A percentile compares a stretch with the other conserved stretches of the same genome.
These are phyloP conservation scores for Dictyostelium citrinum DNA, from an alignment of 78 protist species.

Conservation along the genomic window DNA sequence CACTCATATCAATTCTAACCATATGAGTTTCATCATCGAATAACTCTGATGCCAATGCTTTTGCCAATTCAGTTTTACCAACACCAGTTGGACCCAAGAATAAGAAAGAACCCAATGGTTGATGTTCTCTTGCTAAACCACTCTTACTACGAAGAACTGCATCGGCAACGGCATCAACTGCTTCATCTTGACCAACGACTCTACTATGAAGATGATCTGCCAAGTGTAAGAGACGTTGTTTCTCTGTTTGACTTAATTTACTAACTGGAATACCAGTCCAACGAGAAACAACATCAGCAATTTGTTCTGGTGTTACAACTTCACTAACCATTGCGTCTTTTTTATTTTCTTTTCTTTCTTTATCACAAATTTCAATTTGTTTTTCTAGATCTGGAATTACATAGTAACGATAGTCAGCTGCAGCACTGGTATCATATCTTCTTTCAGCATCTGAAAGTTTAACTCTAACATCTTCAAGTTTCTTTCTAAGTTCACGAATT, in stretches of 20 bases:
- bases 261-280: conserved; percentile 99
- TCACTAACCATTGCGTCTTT: conserved; percentile 75
- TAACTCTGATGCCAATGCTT: conserved; percentile 95
- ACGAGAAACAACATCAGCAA: conserved; percentile 90
- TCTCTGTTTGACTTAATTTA: conserved; percentile 85
- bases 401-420: conserved; percentile 92
- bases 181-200: conserved; percentile 98
- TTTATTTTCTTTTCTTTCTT: conserved; percentile 37
- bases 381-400: conserved; percentile 93
- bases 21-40: conserved; percentile 95
- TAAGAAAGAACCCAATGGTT: conserved; percentile 96
- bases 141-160: conserved; percentile 95
- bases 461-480: conserved; percentile 84
- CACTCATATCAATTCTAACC: conserved; percentile 98
- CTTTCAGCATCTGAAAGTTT: conserved; percentile 91
- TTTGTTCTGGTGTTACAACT: conserved; percentile 83
- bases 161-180: conserved; percentile 95
- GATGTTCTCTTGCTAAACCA: conserved; percentile 90
- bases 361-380: conserved; percentile 51
- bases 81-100: conserved; percentile 96
- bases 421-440: conserved; percentile 85
- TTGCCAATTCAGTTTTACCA: conserved; percentile 96
- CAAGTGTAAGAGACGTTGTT: conserved; percentile 89
- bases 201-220: conserved; percentile 87
- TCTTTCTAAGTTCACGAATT: conserved; percentile 70